Evolutionary conservation across 1,284 basidiomycete species (phyloP), one percentile per base, ranked within the genome.

Genomic region (Rhodofomes roseus): DNA sequence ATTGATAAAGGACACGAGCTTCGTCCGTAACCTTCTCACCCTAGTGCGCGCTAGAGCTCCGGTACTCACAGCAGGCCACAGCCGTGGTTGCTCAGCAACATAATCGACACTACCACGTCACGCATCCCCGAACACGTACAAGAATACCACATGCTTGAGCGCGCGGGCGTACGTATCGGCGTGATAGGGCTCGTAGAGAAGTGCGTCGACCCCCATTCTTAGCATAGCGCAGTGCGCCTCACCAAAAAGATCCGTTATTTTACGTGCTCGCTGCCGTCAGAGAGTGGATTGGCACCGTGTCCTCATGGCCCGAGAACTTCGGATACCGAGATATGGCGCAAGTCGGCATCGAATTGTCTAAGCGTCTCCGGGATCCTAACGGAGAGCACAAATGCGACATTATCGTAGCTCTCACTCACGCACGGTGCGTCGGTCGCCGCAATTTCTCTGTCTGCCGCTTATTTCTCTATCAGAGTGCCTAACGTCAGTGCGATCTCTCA

Each of bases 271-370:
- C 23, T 16, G 23, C 43, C 25, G 27, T n/a, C 12, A 84, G 90
- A 68, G 89, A 92, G 69, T 96, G 93, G 93, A 94, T 95, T 57
- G 82, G 83, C 4, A 95, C 93, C 0, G 89, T 96, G 3, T 81
- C 92, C 0, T 85, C 89, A 1, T 95, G 92, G 89, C 93, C 92
- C 0, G 63, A 82, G 2, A 83, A 79, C 63, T 95, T 92, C 72
- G 73, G 80, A 56, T 90, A 90, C 70, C 80, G 76, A 56, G 82
- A 88, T 40, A 91, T 92, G 89, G 76, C 76, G 14, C 80, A 89
- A 57, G 81, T 82, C 2, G 87, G 84, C 1, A 67, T 83, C 16
- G 78, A 84, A 36, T 80, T 95, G 8, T 95, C 92, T 0, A 77
- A 79, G 62, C 76, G 81, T 46, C 80, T 96, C 7, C 83, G 93